Conservation (phyloP, 805 yeast genomes). For the Candida pini region DNA sequence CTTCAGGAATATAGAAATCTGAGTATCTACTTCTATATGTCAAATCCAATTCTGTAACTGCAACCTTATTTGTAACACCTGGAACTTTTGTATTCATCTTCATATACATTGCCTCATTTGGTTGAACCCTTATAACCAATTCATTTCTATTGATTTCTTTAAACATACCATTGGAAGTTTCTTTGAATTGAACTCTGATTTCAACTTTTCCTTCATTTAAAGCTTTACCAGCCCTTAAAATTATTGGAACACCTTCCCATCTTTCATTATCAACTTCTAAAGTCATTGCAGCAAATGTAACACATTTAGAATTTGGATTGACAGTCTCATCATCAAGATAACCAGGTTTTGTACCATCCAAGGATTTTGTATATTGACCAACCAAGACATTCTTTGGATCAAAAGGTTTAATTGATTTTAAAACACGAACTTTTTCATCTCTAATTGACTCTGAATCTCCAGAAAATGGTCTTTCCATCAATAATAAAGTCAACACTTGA, state of each 20-base stretch:
- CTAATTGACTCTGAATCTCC: constrained; percentile 89
- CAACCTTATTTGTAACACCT: constrained; percentile 76
- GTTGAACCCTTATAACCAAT: constrained; percentile 90
- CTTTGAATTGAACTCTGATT: constrained; percentile 86
- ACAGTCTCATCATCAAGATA: constrained; percentile 93
- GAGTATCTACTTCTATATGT: constrained; percentile 77
- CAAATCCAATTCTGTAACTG: constrained; percentile 85
- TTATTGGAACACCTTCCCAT: constrained; percentile 97
- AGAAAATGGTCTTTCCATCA: constrained; percentile 95
- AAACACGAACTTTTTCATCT: constrained; percentile 92
- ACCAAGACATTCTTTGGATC: constrained; percentile 60
- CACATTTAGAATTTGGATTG: constrained; percentile 71
- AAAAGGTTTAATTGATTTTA: constrained; percentile 73
- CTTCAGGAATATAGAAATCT: constrained; percentile 94
- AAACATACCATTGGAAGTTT: constrained; percentile 79
- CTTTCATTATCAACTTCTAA: constrained; percentile 83
- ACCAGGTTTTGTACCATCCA: constrained; percentile 85
- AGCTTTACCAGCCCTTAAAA: constrained; percentile 97
- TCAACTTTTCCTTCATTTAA: constrained; percentile 92
- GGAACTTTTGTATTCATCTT: constrained; percentile 93
- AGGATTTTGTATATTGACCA: constrained; percentile 84
- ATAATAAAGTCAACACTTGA: constrained; percentile 84
- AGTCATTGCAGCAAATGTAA: constrained; percentile 85
- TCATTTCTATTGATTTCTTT: constrained; percentile 82
- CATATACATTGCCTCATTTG: constrained; percentile 88